phyloP scores from a whole-genome alignment of 257 asterid species.

The Coffea canephora region DNA sequence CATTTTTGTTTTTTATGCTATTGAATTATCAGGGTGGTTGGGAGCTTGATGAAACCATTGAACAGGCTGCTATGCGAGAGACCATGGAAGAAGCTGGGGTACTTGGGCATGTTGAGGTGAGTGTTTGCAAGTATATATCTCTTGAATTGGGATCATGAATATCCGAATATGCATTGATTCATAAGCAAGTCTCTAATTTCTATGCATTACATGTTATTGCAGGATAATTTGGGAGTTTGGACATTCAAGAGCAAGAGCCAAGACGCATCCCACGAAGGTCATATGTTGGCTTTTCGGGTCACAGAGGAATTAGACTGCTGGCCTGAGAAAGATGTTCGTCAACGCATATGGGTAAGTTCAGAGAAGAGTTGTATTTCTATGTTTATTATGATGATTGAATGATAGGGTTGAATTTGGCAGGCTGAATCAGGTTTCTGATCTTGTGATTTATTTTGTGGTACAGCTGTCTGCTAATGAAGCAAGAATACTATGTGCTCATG shows the following conservation, averaged over 20 bases:
- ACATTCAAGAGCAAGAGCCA: constrained; percentile 91
- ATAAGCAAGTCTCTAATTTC: constrained; percentile 3
- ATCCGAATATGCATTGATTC: background rate
- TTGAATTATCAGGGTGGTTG: constrained; percentile 69
- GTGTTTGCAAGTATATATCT: constrained; percentile 3
- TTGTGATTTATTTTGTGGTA: constrained; percentile 5
- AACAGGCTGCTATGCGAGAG: constrained; percentile 82
- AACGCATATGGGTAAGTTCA: constrained; percentile 72
- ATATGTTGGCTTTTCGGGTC: constrained; percentile 76
- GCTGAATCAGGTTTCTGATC: constrained; percentile 19
- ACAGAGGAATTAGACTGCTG: constrained; percentile 76
- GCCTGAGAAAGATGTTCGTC: constrained; percentile 90
- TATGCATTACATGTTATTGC: constrained; percentile 17
- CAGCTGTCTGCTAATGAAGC: constrained; percentile 84
- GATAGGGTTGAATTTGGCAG: background rate
- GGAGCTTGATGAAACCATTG: constrained; percentile 84
- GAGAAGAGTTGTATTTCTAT: background rate
- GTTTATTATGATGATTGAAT: background rate
- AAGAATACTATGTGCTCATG: constrained; percentile 53
- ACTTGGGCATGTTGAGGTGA: constrained; percentile 68
- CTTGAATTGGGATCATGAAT: background rate
- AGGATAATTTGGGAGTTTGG: constrained; percentile 84
- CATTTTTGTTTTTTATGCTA: constrained; percentile 23
- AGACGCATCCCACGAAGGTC: constrained; percentile 72
- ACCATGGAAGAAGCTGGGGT: constrained; percentile 94